Conservation (phyloP, 1,284 basidiomycete genomes). For the Neonothopanus nambi region DNA sequence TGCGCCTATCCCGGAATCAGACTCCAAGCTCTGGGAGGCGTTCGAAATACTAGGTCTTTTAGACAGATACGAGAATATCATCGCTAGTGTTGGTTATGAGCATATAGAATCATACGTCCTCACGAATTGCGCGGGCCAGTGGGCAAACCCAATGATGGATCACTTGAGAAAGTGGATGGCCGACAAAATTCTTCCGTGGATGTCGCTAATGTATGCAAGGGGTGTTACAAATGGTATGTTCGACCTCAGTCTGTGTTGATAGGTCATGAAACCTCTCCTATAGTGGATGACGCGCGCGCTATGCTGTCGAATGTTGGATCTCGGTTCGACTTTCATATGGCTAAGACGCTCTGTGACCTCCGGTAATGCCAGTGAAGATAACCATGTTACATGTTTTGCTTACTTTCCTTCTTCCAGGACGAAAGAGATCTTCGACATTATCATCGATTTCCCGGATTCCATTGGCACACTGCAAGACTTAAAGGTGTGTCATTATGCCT, state of each 20-base stretch:
- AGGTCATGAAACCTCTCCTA: conserved; percentile 24
- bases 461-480: conserved; percentile 86
- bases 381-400: neutral
- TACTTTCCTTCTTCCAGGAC: conserved; percentile 50
- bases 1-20: conserved; percentile 25
- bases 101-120: conserved; percentile 76
- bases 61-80: conserved; percentile 82
- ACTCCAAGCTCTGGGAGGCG: conserved; percentile 52
- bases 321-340: conserved; percentile 89
- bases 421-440: conserved; percentile 92
- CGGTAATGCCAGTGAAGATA: conserved; percentile 51
- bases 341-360: conserved; percentile 84
- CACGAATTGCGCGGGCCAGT: conserved; percentile 66
- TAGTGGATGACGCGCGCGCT: conserved; percentile 68
- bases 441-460: conserved; percentile 92
- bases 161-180: conserved; percentile 74
- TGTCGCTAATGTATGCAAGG: conserved; percentile 76
- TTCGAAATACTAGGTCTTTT: conserved; percentile 78
- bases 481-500: conserved; percentile 49
- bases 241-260: conserved; percentile 17
- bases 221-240: conserved; percentile 56
- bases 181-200: conserved; percentile 79
- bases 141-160: conserved; percentile 67
- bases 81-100: conserved; percentile 83
- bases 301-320: conserved; percentile 83